Conservation (phyloP, 2,329 filamentous ascomycete genomes). For the Fusarium armeniacum region DNA sequence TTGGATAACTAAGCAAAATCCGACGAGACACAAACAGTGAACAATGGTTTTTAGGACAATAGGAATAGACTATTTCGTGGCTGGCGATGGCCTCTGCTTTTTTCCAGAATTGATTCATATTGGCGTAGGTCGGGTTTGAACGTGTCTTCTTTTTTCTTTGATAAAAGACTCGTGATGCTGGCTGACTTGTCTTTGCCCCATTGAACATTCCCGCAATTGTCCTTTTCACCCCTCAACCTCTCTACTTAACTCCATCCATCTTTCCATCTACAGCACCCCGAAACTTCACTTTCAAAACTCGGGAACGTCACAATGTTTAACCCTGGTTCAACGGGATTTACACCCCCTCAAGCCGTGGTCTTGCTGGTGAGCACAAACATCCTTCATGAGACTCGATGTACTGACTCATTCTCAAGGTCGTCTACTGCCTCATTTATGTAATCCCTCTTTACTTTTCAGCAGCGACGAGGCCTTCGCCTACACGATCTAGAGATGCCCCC, state of each 20-base stretch:
- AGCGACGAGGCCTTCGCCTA: slow-evolving; percentile 82
- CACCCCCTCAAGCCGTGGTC: slow-evolving; percentile 43
- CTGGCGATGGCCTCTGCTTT: slow-evolving; percentile 35
- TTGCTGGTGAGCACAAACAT: slow-evolving; percentile 44
- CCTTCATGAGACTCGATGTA: slow-evolving; percentile 3
- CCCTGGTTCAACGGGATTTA: slow-evolving; percentile 34
- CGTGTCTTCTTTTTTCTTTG: slow-evolving; percentile 20
- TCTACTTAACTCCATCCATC: slow-evolving; percentile 2
- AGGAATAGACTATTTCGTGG: slow-evolving; percentile 24
- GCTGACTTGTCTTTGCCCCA: slow-evolving; percentile 30
- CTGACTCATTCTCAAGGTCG: slow-evolving; percentile 60
- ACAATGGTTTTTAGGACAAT: slow-evolving; percentile 35
- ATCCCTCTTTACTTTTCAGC: slow-evolving; percentile 88
- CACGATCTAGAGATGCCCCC: slow-evolving; percentile 86
- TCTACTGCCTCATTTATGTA: slow-evolving; percentile 92
- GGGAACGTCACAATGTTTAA: slow-evolving; percentile 16
- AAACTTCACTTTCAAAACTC: slow-evolving; percentile 7
- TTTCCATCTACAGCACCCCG: not conserved
- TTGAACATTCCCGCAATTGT: slow-evolving; percentile 20
- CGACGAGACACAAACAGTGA: slow-evolving; percentile 8
- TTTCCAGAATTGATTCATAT: slow-evolving; percentile 1
- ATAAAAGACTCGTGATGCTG: slow-evolving; percentile 18
- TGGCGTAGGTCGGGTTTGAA: slow-evolving; percentile 12
- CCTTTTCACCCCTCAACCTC: slow-evolving; percentile 15
- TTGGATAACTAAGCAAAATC: slow-evolving; percentile 14